A percentile compares a stretch with the other conserved stretches of the same genome.
Evolutionary conservation across 1,139 yeast species (phyloP).

Genomic region (Pichia cactophila): DNA sequence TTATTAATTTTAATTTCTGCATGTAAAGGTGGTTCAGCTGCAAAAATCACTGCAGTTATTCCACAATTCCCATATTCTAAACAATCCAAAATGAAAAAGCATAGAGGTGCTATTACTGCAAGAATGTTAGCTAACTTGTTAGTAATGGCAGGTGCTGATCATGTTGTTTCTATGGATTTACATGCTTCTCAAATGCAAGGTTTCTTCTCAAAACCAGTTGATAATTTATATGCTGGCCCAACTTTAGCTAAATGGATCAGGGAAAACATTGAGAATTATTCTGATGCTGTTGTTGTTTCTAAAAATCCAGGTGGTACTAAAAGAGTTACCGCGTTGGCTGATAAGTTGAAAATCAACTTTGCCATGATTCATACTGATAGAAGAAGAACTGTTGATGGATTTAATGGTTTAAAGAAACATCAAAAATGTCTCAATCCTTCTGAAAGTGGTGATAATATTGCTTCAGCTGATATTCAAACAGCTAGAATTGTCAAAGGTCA

Average conservation of each 20-base stretch:
- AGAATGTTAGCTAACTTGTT: constrained; percentile 93
- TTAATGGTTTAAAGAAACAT: constrained; percentile 34
- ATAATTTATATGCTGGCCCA: constrained; percentile 93
- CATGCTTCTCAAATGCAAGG: constrained; percentile 99
- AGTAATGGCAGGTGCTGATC: constrained; percentile 99
- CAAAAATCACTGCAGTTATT: constrained; percentile 91
- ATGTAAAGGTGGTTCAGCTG: constrained; percentile 95
- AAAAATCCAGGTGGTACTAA: constrained; percentile 99
- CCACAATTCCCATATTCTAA: constrained; percentile 98
- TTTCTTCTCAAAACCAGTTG: constrained; percentile 93
- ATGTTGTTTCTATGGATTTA: constrained; percentile 94
- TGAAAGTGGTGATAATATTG: constrained; percentile 48
- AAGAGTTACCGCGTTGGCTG: constrained; percentile 95
- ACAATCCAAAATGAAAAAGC: constrained; percentile 96
- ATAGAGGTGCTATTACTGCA: constrained; percentile 98
- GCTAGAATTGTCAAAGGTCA: constrained; percentile 96
- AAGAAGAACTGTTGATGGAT: constrained; percentile 76
- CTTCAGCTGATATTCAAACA: constrained; percentile 80
- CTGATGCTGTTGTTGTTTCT: constrained; percentile 81
- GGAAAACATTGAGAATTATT: constrained; percentile 78
- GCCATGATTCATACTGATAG: constrained; percentile 99
- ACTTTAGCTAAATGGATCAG: constrained; percentile 95
- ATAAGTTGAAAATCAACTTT: constrained; percentile 86
- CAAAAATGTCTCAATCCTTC: not conserved
- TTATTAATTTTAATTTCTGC: constrained; percentile 86